These are phyloP conservation scores for Xanthoconium separans DNA, from an alignment of 1,284 basidiomycete genomes.

Conservation along the genomic window DNA sequence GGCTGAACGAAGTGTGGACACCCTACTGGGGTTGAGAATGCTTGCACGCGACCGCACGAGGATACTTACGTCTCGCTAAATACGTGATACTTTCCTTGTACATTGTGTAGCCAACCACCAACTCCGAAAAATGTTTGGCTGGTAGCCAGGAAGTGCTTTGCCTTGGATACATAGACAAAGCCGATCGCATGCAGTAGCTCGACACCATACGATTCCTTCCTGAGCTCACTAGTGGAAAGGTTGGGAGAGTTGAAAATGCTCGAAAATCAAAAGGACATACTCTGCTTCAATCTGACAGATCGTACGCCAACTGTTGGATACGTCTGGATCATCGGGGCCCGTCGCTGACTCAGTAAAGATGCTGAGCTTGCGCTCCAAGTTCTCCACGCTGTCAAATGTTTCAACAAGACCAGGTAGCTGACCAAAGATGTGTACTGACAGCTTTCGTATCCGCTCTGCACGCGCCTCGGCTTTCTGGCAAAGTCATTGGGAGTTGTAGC, in stretches of 20 bases:
- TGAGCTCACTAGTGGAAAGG: constrained; percentile 61
- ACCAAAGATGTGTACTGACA: constrained; percentile 37
- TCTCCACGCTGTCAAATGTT: constrained; percentile 50
- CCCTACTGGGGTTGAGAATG: constrained; percentile 44
- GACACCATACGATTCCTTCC: constrained; percentile 89
- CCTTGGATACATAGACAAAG: constrained; percentile 84
- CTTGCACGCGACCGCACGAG: neutral
- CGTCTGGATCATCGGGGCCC: constrained; percentile 70
- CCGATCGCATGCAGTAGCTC: constrained; percentile 93
- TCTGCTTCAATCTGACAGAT: constrained; percentile 84
- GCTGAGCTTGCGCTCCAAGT: constrained; percentile 83
- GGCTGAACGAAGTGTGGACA: constrained; percentile 85
- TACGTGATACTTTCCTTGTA: constrained; percentile 91
- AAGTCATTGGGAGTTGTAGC: constrained; percentile 12
- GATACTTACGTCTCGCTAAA: constrained; percentile 84
- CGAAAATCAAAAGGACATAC: constrained; percentile 43
- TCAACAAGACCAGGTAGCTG: neutral
- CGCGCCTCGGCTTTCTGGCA: constrained; percentile 77
- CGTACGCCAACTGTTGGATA: constrained; percentile 66
- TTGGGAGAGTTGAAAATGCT: neutral
- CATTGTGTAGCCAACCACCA: constrained; percentile 92
- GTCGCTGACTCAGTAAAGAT: constrained; percentile 92
- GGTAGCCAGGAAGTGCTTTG: constrained; percentile 79
- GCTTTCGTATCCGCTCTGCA: constrained; percentile 77
- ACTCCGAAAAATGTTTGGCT: constrained; percentile 79